Evolutionary conservation across 805 yeast genomes (phyloP), one percentile per base, ranked within the genome.

Genomic region (Saturnispora gosingensis): DNA sequence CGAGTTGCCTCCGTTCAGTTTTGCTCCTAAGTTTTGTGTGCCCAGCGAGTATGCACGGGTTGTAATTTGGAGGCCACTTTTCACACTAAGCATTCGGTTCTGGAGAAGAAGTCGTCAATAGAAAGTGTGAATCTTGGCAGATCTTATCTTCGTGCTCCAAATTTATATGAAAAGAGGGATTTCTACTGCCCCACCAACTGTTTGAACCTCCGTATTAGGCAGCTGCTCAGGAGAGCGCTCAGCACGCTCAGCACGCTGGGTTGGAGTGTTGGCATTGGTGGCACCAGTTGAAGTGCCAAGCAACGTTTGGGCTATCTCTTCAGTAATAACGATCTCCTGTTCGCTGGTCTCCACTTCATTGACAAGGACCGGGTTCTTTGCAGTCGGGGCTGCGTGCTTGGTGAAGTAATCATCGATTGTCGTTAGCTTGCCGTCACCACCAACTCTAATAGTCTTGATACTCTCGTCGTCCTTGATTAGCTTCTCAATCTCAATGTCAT

Each of bases 151-250:
- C 28, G 9, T 25, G 28, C 9, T 25, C 28, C 22, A 18, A 10
- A 9, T 20, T 51, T 50, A 71, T 34, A 73, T 62, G 53, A 73
- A 74, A 25, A 74, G 60, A 1, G 78, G 78, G 10, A 73, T 67
- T 53, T 73, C 78, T 45, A 72, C 70, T 6, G 74, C 74, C 10
- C 74, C 74, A 11, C 74, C 74, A 38, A 69, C 72, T 1, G 70
- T 66, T 42, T 65, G 42, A 5, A n/a, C 57, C 59, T 38, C 60
- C 59, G 27, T 56, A 18, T 18, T 38, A 8, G 42, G 42, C 15
- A 18, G 24, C 22, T 18, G 42, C 42, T 38, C 24, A 38, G 42
- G 25, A 6, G 25, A 16, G 16, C 15, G 42, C 42, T 38, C 42
- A 38, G 42, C 39, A n/a, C 6, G 34, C n/a, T 30, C 34, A 30